Percentiles rank a stretch among this genome's conserved stretches.
phyloP scores from a whole-genome alignment of 2,329 filamentous ascomycete genomes.

The Phyllosticta citribraziliensis region DNA sequence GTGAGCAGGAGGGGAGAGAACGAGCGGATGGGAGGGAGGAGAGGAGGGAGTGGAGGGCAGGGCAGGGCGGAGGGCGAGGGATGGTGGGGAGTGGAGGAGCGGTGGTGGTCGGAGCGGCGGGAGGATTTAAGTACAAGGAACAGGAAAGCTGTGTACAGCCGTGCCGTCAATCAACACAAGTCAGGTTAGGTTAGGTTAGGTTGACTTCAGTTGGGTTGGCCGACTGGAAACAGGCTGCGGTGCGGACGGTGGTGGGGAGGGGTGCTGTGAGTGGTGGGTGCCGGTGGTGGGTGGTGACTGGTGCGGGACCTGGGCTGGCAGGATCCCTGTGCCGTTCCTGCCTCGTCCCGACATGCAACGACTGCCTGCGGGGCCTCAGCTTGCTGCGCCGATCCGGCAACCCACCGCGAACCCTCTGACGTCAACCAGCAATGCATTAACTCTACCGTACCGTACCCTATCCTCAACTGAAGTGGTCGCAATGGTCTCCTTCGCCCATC shows the following conservation, averaged over 20 bases:
- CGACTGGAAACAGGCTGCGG: not conserved
- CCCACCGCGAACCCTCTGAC: not conserved
- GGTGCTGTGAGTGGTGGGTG: too few species aligned
- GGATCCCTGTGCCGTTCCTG: not conserved
- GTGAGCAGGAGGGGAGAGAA: not conserved
- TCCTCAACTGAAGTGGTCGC: conserved; percentile 55
- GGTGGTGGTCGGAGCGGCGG: not conserved
- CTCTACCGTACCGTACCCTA: not conserved
- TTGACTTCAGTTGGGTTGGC: too few species aligned
- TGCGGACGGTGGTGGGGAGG: too few species aligned
- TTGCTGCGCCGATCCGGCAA: not conserved
- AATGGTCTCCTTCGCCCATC: conserved; percentile 43
- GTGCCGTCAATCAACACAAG: not conserved
- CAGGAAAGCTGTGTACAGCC: not conserved
- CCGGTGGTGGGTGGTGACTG: not conserved
- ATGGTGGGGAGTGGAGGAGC: not conserved
- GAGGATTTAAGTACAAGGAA: not conserved
- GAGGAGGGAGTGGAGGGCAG: not conserved
- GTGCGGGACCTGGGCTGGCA: not conserved
- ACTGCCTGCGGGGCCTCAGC: not conserved
- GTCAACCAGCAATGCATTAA: not conserved
- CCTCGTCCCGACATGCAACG: not conserved
- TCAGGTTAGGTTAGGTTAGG: too few species aligned
- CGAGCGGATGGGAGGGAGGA: not conserved
- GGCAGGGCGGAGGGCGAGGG: not conserved